Percentiles rank a stretch among this genome's conserved stretches.
phyloP scores from a whole-genome alignment of 495 filamentous ascomycete species.

The Lepraria neglecta region DNA sequence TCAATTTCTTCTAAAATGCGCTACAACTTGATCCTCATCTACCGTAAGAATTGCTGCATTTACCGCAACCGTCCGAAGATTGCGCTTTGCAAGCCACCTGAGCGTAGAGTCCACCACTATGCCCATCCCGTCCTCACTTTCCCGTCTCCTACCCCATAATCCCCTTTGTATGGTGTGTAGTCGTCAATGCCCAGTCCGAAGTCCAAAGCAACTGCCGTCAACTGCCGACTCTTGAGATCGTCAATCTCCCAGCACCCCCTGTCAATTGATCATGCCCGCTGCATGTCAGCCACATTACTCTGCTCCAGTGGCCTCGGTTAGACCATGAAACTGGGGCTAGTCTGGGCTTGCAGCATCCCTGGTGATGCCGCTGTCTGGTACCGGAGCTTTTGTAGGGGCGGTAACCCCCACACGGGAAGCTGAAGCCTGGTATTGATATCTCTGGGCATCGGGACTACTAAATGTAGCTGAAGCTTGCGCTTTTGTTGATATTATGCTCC shows the following conservation, averaged over 20 bases:
- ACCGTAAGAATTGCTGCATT: too few relatives aligned
- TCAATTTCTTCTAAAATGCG: background rate
- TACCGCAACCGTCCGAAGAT: too few relatives aligned
- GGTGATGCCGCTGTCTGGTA: conserved; percentile 8
- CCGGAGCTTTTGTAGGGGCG: background rate
- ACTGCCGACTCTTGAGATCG: background rate
- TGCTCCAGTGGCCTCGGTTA: background rate
- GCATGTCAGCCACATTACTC: background rate
- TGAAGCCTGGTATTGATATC: background rate
- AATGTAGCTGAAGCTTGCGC: background rate
- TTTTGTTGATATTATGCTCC: background rate
- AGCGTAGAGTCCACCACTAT: too few relatives aligned
- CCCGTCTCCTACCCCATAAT: too few relatives aligned
- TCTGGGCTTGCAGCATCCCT: background rate
- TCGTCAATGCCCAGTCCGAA: background rate
- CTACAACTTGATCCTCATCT: background rate
- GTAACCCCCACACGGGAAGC: conserved; percentile 6
- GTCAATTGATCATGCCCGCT: background rate
- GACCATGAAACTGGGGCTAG: background rate
- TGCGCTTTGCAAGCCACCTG: too few relatives aligned
- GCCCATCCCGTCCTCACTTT: too few relatives aligned
- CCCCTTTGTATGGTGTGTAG: too few relatives aligned
- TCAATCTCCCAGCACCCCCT: background rate
- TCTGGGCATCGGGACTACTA: background rate
- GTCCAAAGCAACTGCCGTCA: background rate